Evolutionary conservation across 23 red algal species (phyloP).

Genomic region (Agarophyton chilense): DNA sequence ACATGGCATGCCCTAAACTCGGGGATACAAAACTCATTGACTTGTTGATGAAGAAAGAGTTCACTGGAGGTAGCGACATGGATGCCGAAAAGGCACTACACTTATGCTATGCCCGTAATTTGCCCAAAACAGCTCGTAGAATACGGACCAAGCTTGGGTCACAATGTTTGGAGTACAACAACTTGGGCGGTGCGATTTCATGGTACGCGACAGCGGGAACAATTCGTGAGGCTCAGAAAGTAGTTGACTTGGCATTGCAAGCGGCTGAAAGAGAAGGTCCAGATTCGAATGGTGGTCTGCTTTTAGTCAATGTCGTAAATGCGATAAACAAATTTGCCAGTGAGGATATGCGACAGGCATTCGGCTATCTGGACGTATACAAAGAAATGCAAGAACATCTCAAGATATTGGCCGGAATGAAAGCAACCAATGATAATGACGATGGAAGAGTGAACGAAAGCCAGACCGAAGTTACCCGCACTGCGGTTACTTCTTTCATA

Average conservation of each 20-base stretch:
- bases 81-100: constrained; percentile 54
- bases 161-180: constrained; percentile 39
- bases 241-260: constrained; percentile 30
- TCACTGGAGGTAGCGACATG: constrained; percentile 15
- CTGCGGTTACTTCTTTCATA: neutral
- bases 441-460: neutral
- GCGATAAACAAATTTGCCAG: constrained; percentile 34
- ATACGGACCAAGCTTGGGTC: constrained; percentile 32
- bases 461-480: neutral
- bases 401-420: constrained; percentile 11
- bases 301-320: constrained; percentile 36
- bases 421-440: neutral
- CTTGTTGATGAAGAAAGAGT: constrained; percentile 25
- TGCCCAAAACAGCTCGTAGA: constrained; percentile 25
- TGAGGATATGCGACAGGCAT: constrained; percentile 35
- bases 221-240: constrained; percentile 8
- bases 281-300: constrained; percentile 27
- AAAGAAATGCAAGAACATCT: constrained; percentile 24
- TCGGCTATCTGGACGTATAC: constrained; percentile 40
- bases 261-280: constrained; percentile 60
- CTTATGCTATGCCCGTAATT: constrained; percentile 34
- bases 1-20: constrained; percentile 39
- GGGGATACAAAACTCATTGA: constrained; percentile 39
- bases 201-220: constrained; percentile 52
- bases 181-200: constrained; percentile 53